Base-by-base conservation (phyloP, 2,329 filamentous ascomycete species). In the Arthroderma uncinatum region DNA sequence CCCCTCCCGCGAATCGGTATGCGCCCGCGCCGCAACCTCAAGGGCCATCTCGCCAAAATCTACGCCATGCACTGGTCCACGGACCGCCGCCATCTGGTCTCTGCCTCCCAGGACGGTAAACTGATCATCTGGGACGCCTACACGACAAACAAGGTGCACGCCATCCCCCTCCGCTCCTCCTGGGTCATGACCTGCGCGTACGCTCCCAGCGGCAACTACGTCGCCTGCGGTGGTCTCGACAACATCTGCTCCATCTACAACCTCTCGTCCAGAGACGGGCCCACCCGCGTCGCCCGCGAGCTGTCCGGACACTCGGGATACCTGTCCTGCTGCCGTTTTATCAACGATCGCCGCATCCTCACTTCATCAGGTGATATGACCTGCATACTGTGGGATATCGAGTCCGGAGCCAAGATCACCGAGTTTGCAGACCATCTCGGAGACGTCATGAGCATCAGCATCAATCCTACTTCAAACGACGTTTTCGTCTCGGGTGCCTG, bases 141-240 rank as follows among this genome's bases (percentile, higher is more conserved):
- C 78, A 97, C 92, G 63, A 97, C 93, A 62, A 97, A 98, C 81
- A 98, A 98, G 75, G 93, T 98, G 61, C 93, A 98, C 75, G 93
- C 93, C 72, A 97, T 98, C 66, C 93, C 93, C 34, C 81, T 98
- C 59, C 85, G 93, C 63, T 97, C 93, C 12, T 98, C 93, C 12
- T 98, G 93, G 93, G 93, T 98, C 75, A 98, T 98, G 93, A 98
- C 93, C 64, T 98, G 93, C 81, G 93, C 93, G 70, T 98, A 98
- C 73, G 92, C 93, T 60, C 93, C 93, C 10, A 95, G 90, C 70
- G 93, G 93, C 57, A 98, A 98, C 78, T 98, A 92, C 71, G 93
- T 98, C 59, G 93, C 93, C 57, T 98, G 93, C 71, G 93, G 93
- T 81, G 93, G 93, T 79, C 82, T 97, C 62, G 93, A 98, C 77